Conservation (phyloP, 1,284 basidiomycete species). For the Rhodotorula sp. region DNA sequence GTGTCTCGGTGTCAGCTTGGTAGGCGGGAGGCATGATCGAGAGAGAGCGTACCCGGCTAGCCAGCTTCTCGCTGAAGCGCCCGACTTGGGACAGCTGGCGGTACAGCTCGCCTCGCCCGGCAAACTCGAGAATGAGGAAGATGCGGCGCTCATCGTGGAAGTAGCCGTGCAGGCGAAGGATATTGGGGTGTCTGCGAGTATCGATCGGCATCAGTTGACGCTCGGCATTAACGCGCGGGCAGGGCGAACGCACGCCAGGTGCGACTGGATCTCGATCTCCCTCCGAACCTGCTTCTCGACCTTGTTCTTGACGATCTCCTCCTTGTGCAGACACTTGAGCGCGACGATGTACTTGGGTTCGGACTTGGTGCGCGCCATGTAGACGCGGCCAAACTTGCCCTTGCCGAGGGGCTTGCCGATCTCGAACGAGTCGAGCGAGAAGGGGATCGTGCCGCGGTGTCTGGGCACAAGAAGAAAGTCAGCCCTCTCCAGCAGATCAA, state of each 20-base stretch:
- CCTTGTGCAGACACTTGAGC: constrained; percentile 96
- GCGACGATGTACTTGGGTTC: constrained; percentile 91
- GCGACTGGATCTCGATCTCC: constrained; percentile 98
- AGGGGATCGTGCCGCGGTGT: constrained; percentile 54
- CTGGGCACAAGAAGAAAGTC: neutral
- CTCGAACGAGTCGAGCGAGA: constrained; percentile 83
- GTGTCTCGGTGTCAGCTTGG: neutral
- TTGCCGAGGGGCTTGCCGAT: constrained; percentile 96
- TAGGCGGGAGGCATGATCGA: neutral
- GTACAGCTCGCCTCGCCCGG: constrained; percentile 93
- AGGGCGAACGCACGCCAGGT: constrained; percentile 61
- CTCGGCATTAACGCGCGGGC: neutral
- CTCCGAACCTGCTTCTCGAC: constrained; percentile 92
- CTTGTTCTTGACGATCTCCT: constrained; percentile 81
- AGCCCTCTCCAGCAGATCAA: neutral
- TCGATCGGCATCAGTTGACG: neutral
- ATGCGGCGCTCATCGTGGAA: constrained; percentile 98
- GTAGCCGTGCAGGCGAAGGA: constrained; percentile 91
- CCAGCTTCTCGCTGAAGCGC: constrained; percentile 82
- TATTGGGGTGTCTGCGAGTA: constrained; percentile 78
- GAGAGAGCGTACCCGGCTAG: constrained; percentile 57
- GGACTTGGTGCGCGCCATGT: constrained; percentile 91
- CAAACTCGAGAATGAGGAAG: constrained; percentile 96
- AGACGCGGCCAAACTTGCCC: constrained; percentile 98
- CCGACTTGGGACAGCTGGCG: constrained; percentile 86